Evolutionary conservation across 2,329 filamentous ascomycete genomes (phyloP), one percentile per base, ranked within the genome.

Genomic region (Ceratocystis cubensis): DNA sequence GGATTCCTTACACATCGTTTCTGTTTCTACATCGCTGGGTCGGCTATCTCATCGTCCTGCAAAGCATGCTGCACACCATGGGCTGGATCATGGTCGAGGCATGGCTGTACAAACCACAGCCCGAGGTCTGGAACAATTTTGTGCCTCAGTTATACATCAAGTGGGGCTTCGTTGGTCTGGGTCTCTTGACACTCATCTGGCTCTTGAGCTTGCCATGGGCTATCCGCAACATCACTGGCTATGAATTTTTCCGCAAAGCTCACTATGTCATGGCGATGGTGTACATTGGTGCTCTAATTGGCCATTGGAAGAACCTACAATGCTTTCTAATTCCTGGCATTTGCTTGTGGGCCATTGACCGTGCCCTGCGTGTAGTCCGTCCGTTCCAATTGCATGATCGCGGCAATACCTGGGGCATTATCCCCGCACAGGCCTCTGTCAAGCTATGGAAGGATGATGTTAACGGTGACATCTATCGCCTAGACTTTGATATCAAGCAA

Each of bases 1-100:
- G 88, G 1, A 78, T 91, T 0, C 87, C 88, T 0, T 89, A 90
- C 71, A 88, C 91, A 70, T 84, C 82, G 71, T 90, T 91, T 79
- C 86, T 88, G 74, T 91, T 91, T 72, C 76, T 91, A 22, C 88
- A 91, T 73, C 84, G 87, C 41, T 91, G 88, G 88, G 76, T 86
- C 0, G 88, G 88, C 5, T 87, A 87, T 69, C 79, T 91, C 71
- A 89, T 92, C 69, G 82, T 89, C 65, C 73, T 83, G 0, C 88
- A 91, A 72, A 81, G 83, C 2, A 75, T 79, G 8, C 74, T 91
- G 1, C 88, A 92, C 73, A 90, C 88, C 1, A 80, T 91, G 30
- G 81, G 79, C 65, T 91, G 88, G 88, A 83, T 80, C 30, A 72
- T 91, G 56, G 76, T 91, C 57, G 85, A 91, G 74, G 79, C 79